Percentiles rank a stretch among this genome's conserved stretches.
Evolutionary conservation across 2,329 filamentous ascomycete genomes (phyloP).

Genomic region (Chaetomiaceae sp.): DNA sequence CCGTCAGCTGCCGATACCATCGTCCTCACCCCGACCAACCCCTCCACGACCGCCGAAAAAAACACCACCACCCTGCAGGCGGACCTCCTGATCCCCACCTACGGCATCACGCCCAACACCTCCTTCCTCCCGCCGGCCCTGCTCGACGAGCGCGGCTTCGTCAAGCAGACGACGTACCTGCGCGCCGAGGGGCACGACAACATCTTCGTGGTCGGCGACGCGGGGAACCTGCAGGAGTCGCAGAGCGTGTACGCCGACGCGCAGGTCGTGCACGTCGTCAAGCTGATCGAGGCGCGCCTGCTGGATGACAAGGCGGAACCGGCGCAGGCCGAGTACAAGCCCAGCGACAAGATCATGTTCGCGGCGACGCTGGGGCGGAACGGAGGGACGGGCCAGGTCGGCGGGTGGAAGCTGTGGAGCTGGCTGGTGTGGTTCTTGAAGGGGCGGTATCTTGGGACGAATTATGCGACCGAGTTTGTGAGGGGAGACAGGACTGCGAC

Average conservation of each 20-base stretch:
- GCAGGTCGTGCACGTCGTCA: constrained; percentile 25
- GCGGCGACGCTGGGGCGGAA: constrained; percentile 25
- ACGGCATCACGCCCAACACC: constrained; percentile 43
- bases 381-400: constrained; percentile 28
- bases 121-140: constrained; percentile 26
- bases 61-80: constrained; percentile 32
- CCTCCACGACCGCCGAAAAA: background rate
- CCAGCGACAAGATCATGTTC: constrained; percentile 18
- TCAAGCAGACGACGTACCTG: constrained; percentile 25
- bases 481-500: constrained; percentile 18
- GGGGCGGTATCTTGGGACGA: constrained; percentile 23
- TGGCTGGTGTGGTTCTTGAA: constrained; percentile 26
- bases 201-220: constrained; percentile 31
- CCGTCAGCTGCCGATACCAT: background rate
- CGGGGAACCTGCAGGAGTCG: constrained; percentile 26
- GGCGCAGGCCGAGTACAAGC: constrained; percentile 18
- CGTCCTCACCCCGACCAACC: constrained; percentile 9
- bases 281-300: constrained; percentile 24
- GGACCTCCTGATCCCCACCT: constrained; percentile 45
- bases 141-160: constrained; percentile 26
- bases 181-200: constrained; percentile 28
- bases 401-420: constrained; percentile 21
- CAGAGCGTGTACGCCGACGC: constrained; percentile 21
- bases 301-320: background rate
- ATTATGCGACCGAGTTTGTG: constrained; percentile 17